Evolutionary conservation across 805 yeast species (phyloP).

Genomic region (Candida sonorensis): DNA sequence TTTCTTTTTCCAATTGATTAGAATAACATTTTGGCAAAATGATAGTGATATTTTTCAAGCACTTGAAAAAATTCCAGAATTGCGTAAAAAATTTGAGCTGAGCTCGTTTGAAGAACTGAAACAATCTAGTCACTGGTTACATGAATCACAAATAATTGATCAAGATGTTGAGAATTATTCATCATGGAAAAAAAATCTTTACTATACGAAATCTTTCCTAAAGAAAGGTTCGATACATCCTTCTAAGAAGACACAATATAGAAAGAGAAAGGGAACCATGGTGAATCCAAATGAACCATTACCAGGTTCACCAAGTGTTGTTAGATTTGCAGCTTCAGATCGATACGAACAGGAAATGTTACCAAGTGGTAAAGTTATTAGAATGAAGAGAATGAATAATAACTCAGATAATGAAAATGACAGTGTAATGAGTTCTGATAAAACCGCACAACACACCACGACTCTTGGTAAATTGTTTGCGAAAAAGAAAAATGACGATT

Average conservation of each 20-base stretch:
- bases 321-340: constrained; percentile 26
- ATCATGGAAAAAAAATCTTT: constrained; percentile 8
- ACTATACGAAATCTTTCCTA: constrained; percentile 24
- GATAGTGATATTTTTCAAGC: constrained; percentile 78
- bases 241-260: constrained; percentile 26
- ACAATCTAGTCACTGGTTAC: constrained; percentile 70
- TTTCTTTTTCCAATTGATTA: constrained; percentile 49
- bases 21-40: constrained; percentile 50
- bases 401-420: constrained; percentile 19
- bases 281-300: constrained; percentile 42
- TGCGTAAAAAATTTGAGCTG: constrained; percentile 65
- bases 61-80: constrained; percentile 60
- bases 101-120: constrained; percentile 65
- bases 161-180: constrained; percentile 17
- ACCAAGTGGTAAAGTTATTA: constrained; percentile 68
- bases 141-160: constrained; percentile 25
- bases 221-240: constrained; percentile 30
- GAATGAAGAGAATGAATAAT: constrained; percentile 24
- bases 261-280: constrained; percentile 45
- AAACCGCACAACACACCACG: too few relatives aligned
- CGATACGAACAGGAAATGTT: constrained; percentile 48
- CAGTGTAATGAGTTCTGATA: neutral
- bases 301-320: constrained; percentile 38
- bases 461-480: too few relatives aligned
- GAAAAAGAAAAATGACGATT: constrained; percentile 33